Conservation (phyloP, 1,284 basidiomycete species). For the Pseudozyma sp. region DNA sequence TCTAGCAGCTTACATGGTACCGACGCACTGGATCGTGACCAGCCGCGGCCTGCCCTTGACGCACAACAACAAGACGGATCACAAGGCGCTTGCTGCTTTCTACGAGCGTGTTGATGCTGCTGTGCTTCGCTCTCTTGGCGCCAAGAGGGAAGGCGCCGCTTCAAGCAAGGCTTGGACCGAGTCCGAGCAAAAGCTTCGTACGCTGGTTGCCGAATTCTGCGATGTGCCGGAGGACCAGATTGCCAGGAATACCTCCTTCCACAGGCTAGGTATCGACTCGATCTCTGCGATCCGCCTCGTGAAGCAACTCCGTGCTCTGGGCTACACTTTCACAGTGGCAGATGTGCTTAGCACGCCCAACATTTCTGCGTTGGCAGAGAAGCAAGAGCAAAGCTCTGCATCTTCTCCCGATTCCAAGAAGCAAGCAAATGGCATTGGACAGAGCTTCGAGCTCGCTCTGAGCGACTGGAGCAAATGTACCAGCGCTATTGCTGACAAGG, state of each 20-base stretch:
- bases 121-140: conserved; percentile 27
- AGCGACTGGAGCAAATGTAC: conserved; percentile 14
- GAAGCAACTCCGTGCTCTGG: conserved; percentile 29
- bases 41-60: conserved; percentile 56
- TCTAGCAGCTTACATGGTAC: conserved; percentile 64
- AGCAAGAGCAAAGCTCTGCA: conserved; percentile 2
- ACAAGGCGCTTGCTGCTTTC: conserved; percentile 38
- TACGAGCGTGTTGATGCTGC: conserved; percentile 37
- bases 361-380: conserved; percentile 47
- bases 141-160: conserved; percentile 20
- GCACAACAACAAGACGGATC: conserved; percentile 66
- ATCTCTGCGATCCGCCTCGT: conserved; percentile 61
- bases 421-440: neutral
- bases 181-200: conserved; percentile 36
- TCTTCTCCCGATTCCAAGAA: neutral
- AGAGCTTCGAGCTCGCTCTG: neutral
- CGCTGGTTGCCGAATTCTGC: conserved; percentile 33
- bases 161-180: conserved; percentile 30
- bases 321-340: conserved; percentile 39
- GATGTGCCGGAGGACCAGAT: conserved; percentile 33
- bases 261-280: conserved; percentile 65
- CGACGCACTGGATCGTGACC: conserved; percentile 55
- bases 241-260: conserved; percentile 51
- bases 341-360: conserved; percentile 51
- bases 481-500: conserved; percentile 11